phyloP scores from a whole-genome alignment of 1,284 basidiomycete species.

The Tilletia horrida region DNA sequence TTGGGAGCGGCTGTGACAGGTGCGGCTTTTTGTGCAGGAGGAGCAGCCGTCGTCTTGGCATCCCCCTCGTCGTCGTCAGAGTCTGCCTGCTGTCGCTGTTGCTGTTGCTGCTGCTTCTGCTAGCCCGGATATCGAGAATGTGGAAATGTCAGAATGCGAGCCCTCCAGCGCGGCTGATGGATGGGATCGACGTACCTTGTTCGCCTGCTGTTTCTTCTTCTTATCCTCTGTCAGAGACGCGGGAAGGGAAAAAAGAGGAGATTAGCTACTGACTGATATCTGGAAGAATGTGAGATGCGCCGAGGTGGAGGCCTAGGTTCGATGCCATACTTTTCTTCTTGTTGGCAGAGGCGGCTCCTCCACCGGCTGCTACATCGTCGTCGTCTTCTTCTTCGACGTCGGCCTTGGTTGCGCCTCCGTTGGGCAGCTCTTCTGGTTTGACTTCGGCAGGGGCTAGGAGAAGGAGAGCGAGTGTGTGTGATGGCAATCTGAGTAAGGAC shows the following conservation, averaged over 20 bases:
- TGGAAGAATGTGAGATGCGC: too few relatives aligned
- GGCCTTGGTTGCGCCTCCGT: constrained; percentile 15
- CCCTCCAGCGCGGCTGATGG: too few relatives aligned
- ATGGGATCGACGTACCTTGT: constrained; percentile 8
- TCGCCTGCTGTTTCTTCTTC: constrained; percentile 15
- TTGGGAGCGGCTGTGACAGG: constrained; percentile 9
- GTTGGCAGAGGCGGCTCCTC: constrained; percentile 22
- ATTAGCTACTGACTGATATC: too few relatives aligned
- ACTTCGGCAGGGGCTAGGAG: constrained; percentile 24
- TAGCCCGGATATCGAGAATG: too few relatives aligned
- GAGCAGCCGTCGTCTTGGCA: constrained; percentile 21
- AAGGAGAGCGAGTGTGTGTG: neutral
- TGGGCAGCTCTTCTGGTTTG: constrained; percentile 30
- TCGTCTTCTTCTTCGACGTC: constrained; percentile 26
- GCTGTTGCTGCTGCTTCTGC: too few relatives aligned
- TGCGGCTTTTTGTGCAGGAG: constrained; percentile 24
- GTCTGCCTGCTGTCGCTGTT: constrained; percentile 26
- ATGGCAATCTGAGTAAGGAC: neutral
- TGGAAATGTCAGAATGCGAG: too few relatives aligned
- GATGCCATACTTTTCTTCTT: constrained; percentile 20
- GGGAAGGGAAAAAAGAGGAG: neutral
- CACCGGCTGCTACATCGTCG: constrained; percentile 21
- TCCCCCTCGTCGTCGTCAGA: constrained; percentile 10
- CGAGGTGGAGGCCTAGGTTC: too few relatives aligned
- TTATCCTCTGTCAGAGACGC: neutral